Conservation (phyloP, 1,284 basidiomycete species). For the Ceratorhiza oryzae-sativae region DNA sequence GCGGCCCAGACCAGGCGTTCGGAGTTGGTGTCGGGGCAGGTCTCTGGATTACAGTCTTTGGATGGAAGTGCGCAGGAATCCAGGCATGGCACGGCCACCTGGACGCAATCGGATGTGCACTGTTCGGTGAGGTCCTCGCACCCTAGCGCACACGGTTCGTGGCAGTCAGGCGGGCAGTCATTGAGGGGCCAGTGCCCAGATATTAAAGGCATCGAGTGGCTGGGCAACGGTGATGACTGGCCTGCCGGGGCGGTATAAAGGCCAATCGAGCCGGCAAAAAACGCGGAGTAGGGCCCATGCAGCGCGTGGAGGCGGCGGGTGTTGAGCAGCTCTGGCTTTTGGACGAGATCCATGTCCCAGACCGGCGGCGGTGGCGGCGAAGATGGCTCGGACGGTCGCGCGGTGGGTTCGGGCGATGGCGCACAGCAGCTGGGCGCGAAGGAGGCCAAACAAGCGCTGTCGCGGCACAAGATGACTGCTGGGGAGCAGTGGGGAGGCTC, state of each 20-base stretch:
- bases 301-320: neutral
- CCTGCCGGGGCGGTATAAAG: neutral
- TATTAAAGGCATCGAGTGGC: slow-evolving; percentile 6
- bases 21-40: slow-evolving; percentile 17
- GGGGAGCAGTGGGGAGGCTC: neutral
- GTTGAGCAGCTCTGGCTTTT: neutral
- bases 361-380: neutral
- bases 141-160: slow-evolving; percentile 19
- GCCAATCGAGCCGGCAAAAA: neutral
- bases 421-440: neutral
- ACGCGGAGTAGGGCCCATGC: slow-evolving; percentile 7
- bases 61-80: slow-evolving; percentile 10
- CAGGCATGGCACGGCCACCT: slow-evolving; percentile 31
- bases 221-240: neutral
- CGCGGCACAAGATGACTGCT: slow-evolving; percentile 10
- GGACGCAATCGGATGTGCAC: slow-evolving; percentile 29
- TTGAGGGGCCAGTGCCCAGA: slow-evolving; percentile 9
- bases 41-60: slow-evolving; percentile 21
- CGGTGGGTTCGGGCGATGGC: neutral
- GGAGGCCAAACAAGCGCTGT: slow-evolving; percentile 2
- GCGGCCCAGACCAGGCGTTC: neutral
- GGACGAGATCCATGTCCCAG: neutral
- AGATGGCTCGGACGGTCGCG: slow-evolving; percentile 3
- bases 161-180: slow-evolving; percentile 8
- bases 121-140: slow-evolving; percentile 35